Base-by-base conservation (phyloP, 2,329 filamentous ascomycete species). In the Talaromyces amestolkiae region DNA sequence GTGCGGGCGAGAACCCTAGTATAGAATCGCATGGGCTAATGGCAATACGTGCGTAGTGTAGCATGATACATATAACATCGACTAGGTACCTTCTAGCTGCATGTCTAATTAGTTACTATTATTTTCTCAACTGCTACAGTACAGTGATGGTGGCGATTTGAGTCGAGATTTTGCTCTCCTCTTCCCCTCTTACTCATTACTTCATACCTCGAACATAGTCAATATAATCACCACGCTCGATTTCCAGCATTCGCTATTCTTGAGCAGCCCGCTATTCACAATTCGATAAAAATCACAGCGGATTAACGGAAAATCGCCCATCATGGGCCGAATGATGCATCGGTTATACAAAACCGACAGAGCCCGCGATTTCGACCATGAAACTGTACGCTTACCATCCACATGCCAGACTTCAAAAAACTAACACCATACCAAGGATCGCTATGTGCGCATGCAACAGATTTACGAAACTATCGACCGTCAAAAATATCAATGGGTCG, bases 401-500 rank as follows among this genome's bases (percentile, higher is more conserved):
- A 7, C 37, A 1, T 33, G 41, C 6, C 33, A 24, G 24, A 15
- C 35, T 19, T 3, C 2, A 6, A 17, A 17, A 9, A 5, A 58
- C 39, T 56, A 24, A 43, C 24, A 27, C 37, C 17, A 37, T n/a
- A 10, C 35, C 53, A 66, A 78, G 77, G 78, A 80, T 69, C 78
- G 78, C 67, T 74, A 77, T 72, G 76, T 80, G 11, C 77, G 78
- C 62, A 78, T 76, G 68, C 76, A 77, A 67, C 78, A 80, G 68
- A 77, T 80, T 61, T 81, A 80, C 66, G 77, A 79, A 63, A 80
- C 78, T 1, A 80, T 81, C 68, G 79, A 81, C 69, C 75, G 77
- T 39, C 77, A 80, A 65, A 70, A 69, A 7, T 81, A 74, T 63
- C 79, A 80, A 71, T 79, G 77, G 77, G 69, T 79, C 15, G 78